phyloP scores from a whole-genome alignment of 495 filamentous ascomycete genomes.

The Penicillium longicatenatum region DNA sequence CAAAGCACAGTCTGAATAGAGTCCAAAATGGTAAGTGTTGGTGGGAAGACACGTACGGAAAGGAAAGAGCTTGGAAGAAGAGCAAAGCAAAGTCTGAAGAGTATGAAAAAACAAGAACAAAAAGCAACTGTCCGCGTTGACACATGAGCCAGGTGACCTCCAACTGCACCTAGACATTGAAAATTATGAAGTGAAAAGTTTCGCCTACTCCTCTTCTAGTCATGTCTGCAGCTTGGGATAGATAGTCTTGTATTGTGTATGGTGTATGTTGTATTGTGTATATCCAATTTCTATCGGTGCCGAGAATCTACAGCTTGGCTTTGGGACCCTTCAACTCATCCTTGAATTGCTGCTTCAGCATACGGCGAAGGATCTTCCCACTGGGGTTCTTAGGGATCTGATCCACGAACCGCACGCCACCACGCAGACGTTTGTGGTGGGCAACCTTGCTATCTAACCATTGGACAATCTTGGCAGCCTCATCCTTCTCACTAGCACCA shows the following conservation, averaged over 20 bases:
- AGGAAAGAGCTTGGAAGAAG: no score
- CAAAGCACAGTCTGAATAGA: no score
- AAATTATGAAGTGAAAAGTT: no score
- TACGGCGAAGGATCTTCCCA: conserved; percentile 84
- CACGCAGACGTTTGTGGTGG: conserved; percentile 75
- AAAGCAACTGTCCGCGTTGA: no score
- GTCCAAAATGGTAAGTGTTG: no score
- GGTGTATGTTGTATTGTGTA: neutral
- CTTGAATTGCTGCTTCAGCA: conserved; percentile 59
- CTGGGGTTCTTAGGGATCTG: conserved; percentile 80
- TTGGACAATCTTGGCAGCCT: conserved; percentile 60
- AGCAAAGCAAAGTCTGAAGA: no score
- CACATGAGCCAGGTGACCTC: no score
- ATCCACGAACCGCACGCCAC: conserved; percentile 81
- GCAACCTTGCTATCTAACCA: conserved; percentile 68
- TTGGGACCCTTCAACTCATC: conserved; percentile 41
- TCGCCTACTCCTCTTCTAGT: no score
- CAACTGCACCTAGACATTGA: no score
- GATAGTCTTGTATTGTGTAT: neutral
- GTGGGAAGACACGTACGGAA: no score
- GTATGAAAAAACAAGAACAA: no score
- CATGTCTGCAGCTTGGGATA: no score
- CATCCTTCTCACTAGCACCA: conserved; percentile 51
- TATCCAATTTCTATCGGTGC: neutral
- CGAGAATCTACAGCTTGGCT: conserved; percentile 41